Evolutionary conservation across 306 rosid genomes (phyloP), one percentile per base, ranked within the genome.

Genomic region (Hippophae tibetana): DNA sequence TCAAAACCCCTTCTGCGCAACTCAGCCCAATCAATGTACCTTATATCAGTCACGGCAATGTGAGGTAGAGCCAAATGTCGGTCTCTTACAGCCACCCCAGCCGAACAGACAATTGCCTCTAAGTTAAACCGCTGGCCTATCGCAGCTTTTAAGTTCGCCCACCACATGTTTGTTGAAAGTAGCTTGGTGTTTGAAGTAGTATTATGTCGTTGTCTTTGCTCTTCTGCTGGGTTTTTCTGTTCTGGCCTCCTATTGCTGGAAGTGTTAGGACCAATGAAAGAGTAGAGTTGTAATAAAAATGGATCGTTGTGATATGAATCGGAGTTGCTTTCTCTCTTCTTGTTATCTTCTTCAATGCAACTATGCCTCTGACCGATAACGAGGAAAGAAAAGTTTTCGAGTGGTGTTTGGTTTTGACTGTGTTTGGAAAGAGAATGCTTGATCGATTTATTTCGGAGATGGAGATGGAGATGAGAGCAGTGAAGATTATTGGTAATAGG

Each of bases 91-190:
- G 81, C 72, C 59, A 88, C 85, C 64, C 73, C 62, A 12, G 82
- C 81, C 7, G 85, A 74, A 72, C 72, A 77, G 48, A 71, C 56
- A 41, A 92, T 76, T 9, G 83, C 99, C 67, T 83, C 90, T 13
- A 80, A 31, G 76, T 88, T 92, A 13, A 88, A 72, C 68, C 96
- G 83, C 78, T 92, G 99, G 38, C 99, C 99, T 65, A 92, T 25
- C 7, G 89, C 99, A 12, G 90, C 92, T 74, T 83, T 92, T 63
- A 83, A 10, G 49, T 85, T 85, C 52, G 74, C 89, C 95, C 89
- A 92, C 95, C 96, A 82, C 93, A 88, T 85, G 69, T 80, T 78
- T 61, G 85, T 56, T 63, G 70, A 81, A 81, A 67, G 69, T 61
- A 56, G 73, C 62, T 42, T 52, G 26, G 8, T 42, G 8, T 10